phyloP scores from a whole-genome alignment of 768 basidiomycete genomes.

The Pisolithus marmoratus region DNA sequence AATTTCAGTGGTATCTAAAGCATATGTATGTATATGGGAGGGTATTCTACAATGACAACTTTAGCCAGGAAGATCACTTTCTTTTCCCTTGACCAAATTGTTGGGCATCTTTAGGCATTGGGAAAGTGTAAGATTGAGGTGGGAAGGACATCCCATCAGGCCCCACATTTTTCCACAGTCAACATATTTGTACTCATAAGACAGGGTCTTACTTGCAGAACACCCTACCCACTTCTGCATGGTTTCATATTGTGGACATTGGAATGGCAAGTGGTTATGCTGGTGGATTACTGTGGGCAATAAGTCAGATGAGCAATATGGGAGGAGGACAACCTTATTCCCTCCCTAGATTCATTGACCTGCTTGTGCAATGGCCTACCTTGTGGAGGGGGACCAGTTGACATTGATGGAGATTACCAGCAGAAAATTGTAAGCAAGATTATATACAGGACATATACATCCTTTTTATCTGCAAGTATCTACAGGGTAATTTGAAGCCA shows the following conservation, averaged over 20 bases:
- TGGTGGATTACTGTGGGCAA: too few species aligned
- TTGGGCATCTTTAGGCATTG: background rate
- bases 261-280: too few species aligned
- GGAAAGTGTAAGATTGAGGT: background rate
- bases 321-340: too few species aligned
- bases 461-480: too few species aligned
- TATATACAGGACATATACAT: too few species aligned
- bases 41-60: background rate
- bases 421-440: too few species aligned
- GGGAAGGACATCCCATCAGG: background rate
- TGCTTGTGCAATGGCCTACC: too few species aligned
- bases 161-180: background rate
- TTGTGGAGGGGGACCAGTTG: too few species aligned
- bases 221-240: background rate
- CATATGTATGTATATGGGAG: background rate
- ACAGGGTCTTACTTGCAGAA: background rate
- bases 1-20: background rate
- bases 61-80: background rate
- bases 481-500: too few species aligned
- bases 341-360: too few species aligned
- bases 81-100: background rate
- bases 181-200: background rate
- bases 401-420: too few species aligned
- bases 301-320: too few species aligned
- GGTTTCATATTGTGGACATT: background rate